Conservation (phyloP, 805 yeast genomes). For the Wickerhamiella dianesei region DNA sequence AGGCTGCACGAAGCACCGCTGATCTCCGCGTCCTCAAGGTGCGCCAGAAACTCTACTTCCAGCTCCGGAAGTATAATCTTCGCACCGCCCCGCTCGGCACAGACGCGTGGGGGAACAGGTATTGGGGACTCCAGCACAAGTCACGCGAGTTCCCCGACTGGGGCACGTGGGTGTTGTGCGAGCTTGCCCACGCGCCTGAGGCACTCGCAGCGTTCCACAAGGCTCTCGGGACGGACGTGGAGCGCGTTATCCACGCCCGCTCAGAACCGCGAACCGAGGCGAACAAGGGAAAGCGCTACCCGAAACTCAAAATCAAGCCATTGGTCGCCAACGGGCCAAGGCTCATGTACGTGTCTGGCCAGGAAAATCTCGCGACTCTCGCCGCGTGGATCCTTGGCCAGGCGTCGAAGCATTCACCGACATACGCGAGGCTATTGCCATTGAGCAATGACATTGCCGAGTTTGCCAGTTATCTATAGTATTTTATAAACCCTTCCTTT, state of each 20-base stretch:
- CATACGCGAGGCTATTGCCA: conserved; percentile 7
- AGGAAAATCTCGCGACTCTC: conserved; percentile 15
- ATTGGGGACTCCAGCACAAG: conserved; percentile 28
- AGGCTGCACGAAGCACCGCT: conserved; percentile 19
- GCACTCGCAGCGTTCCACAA: conserved; percentile 6
- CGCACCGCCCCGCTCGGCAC: conserved; percentile 25
- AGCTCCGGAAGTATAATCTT: conserved; percentile 20
- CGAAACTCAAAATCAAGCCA: conserved; percentile 11
- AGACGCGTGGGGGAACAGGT: conserved; percentile 25
- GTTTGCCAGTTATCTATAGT: conserved; percentile 1
- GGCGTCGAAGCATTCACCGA: conserved; percentile 8
- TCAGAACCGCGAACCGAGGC: conserved; percentile 12
- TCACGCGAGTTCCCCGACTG: conserved; percentile 20
- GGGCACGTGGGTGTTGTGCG: conserved; percentile 27
- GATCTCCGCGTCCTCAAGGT: conserved; percentile 18
- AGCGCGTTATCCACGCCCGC: conserved; percentile 5
- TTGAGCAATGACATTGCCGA: neutral
- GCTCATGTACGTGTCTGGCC: neutral
- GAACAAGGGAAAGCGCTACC: conserved; percentile 8
- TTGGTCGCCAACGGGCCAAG: neutral
- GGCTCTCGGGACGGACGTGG: conserved; percentile 8
- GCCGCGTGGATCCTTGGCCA: conserved; percentile 21
- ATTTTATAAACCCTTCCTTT: too few species aligned
- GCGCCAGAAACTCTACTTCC: conserved; percentile 21
- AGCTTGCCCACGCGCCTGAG: conserved; percentile 12